Base-by-base conservation (phyloP, 768 basidiomycete genomes). In the Asterophora lycoperdoides region DNA sequence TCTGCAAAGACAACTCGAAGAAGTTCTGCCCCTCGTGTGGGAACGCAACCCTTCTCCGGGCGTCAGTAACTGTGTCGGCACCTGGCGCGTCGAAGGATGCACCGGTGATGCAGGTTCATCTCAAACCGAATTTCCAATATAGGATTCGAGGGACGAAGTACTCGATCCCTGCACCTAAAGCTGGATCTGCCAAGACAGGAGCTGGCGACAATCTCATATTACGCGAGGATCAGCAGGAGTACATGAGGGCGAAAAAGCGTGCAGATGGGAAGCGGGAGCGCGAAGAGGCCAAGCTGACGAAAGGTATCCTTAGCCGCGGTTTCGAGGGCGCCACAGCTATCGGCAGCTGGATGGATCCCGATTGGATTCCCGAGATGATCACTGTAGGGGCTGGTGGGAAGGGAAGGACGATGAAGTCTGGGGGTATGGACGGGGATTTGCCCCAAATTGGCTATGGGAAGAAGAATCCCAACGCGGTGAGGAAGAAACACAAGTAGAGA, bases 21-120 rank as follows among this genome's bases (percentile, higher is more conserved):
- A 89, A 91, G 59, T 99, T 99, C 73, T 99, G 96, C 64, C 95
- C 96, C 1, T 91, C 93, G 8, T 99, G 96, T 61, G 96, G 96
- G 36, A 94, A 93, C 59, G 78, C 93, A 0, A 89, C 95, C 1
- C 76, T 99, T 11, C 66, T 96, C 42, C 87, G 96, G 51, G 86
- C 90, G 1, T 94, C 93, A 3, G 90, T 97, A 20, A 95, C 95
- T 2, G 77, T 93, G 33, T 75, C 85, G 8, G 76, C 83, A 1
- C 81, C 87, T 0, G 72, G 68, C 38, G 81, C 86, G 14, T 68
- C 77, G 33, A 65, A 73, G n/a, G 71, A 81, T 60, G 71, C 81
- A 2, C 85, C 86, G 1, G 74, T 70, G 11, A 81, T 94, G 78
- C 81, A 91, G 64, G 76, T 99, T 4, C 95, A 99, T 70, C 81